Evolutionary conservation across 1,139 yeast species (phyloP), one percentile per base, ranked within the genome.

Genomic region (Petasospora fabianii): DNA sequence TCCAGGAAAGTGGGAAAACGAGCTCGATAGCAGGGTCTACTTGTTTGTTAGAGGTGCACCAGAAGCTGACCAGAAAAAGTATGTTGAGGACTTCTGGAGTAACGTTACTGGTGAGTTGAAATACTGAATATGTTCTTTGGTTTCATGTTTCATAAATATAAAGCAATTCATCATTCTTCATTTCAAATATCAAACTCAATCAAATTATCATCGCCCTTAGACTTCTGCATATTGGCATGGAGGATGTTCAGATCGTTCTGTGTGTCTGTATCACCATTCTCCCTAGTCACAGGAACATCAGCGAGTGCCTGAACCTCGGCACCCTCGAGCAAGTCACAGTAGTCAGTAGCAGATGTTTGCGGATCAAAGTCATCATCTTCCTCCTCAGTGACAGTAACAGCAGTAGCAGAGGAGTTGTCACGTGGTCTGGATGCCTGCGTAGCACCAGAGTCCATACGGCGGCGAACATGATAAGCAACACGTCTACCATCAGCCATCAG

Each of bases 401-500:
- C 66, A 15, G 36, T 26, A 6, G 27, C 32, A 30, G 3, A 7
- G 13, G 47, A 28, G 11, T 38, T 42, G 6, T 39, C 33, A 14
- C 40, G 43, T 6, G 37, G 24, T 31, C 38, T 16, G 36, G 47
- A 35, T n/a, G 44, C 45, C 24, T 50, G 51, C 1, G 66, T 59
- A 11, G 65, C 60, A 3, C 55, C 60, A 3, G 69, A 63, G 57
- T 88, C 96, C 75, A 86, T 87, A 48, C 96, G 78, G 51, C 83
- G 80, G 49, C 92, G 79, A 2, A 90, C 95, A 56, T 85, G 90
- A 39, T 75, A 79, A 1, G 97, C 97, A 13, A 90, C 95, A 41
- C 90, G 77, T 58, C 86, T 72, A 5, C 97, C 96, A 61, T 92
- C 97, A 1, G 95, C 95, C 48, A 92, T 72, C 43, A 92, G 71